Conservation (phyloP, 164 flowering plant species). For the Houttuynia cordata region DNA sequence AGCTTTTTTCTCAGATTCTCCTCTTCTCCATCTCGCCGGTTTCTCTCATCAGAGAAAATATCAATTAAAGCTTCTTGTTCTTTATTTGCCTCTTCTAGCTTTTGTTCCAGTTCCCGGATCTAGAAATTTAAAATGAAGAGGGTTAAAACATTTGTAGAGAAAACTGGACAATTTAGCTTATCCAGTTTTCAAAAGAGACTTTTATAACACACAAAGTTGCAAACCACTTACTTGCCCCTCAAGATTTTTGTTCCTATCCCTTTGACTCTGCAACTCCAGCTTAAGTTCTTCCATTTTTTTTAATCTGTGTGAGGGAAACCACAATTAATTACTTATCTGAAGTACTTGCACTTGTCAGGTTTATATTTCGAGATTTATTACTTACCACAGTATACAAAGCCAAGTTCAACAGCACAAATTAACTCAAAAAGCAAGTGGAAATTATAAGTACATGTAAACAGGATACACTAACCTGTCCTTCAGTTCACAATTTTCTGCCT, state of each 20-base stretch:
- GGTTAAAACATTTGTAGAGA: neutral
- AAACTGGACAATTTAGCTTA: neutral
- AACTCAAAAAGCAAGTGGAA: too few relatives aligned
- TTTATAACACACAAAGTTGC: neutral
- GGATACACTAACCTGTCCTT: too few relatives aligned
- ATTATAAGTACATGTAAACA: too few relatives aligned
- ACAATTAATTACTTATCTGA: too few relatives aligned
- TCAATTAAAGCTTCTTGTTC: constrained; percentile 70
- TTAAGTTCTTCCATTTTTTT: constrained; percentile 27
- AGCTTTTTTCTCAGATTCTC: constrained; percentile 50
- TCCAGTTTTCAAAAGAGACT: neutral
- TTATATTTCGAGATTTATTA: too few relatives aligned
- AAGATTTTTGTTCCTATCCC: constrained; percentile 33
- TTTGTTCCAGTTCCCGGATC: constrained; percentile 32
- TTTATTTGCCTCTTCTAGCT: constrained; percentile 46
- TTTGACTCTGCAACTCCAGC: constrained; percentile 33
- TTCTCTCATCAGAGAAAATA: constrained; percentile 57
- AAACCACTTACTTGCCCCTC: constrained; percentile 34
- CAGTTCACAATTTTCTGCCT: constrained; percentile 40
- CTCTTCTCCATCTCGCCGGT: constrained; percentile 52
- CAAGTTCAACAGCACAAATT: too few relatives aligned
- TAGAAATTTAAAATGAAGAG: constrained; percentile 11
- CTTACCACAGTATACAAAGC: too few relatives aligned
- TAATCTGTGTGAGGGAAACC: too few relatives aligned
- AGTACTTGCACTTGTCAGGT: too few relatives aligned